A percentile compares a stretch with the other conserved stretches of the same genome.
phyloP scores from a whole-genome alignment of 805 yeast genomes.

The Nakazawaea populi region DNA sequence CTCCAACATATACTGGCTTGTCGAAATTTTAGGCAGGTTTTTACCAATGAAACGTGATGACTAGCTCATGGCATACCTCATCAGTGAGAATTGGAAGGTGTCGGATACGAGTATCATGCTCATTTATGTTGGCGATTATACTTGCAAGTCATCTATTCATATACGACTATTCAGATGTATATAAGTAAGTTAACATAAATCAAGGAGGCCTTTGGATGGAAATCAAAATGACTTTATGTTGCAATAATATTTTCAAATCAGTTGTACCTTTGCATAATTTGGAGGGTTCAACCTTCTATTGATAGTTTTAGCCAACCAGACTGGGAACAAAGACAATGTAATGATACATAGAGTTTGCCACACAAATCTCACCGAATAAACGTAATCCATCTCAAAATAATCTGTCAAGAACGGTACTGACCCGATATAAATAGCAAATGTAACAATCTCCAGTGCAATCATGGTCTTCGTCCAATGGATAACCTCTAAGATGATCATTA shows the following conservation, averaged over 20 bases:
- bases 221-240: too few relatives aligned
- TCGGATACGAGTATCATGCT: too few relatives aligned
- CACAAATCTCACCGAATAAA: slow-evolving; percentile 49
- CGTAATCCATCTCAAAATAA: slow-evolving; percentile 72
- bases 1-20: too few relatives aligned
- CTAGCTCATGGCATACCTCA: too few relatives aligned
- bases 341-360: slow-evolving; percentile 69
- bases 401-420: slow-evolving; percentile 82
- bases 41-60: too few relatives aligned
- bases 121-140: too few relatives aligned
- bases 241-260: slow-evolving; percentile 30
- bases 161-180: too few relatives aligned
- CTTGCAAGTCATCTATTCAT: too few relatives aligned
- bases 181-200: too few relatives aligned
- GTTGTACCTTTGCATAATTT: slow-evolving; percentile 94
- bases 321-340: slow-evolving; percentile 73
- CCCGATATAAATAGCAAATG: slow-evolving; percentile 59
- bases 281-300: slow-evolving; percentile 84
- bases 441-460: slow-evolving; percentile 66
- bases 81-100: too few relatives aligned
- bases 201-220: too few relatives aligned
- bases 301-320: slow-evolving; percentile 77
- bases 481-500: slow-evolving; percentile 90
- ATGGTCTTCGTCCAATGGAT: slow-evolving; percentile 85
- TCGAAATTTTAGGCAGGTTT: too few relatives aligned